Conservation (phyloP, 306 rosid species). For the Medicago lupulina region DNA sequence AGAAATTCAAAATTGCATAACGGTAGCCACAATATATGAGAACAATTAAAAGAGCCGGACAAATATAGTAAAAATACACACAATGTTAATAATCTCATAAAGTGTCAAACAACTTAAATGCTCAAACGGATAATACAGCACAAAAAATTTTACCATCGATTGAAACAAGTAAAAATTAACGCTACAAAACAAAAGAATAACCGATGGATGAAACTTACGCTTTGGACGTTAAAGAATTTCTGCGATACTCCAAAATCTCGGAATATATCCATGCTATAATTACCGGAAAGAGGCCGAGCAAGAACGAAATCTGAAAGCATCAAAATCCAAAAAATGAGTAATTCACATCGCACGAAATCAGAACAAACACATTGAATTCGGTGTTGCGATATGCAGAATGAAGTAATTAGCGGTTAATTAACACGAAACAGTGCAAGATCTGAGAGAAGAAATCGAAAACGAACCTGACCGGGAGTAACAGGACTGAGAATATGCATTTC, state of each 20-base stretch:
- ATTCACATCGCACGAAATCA: neutral
- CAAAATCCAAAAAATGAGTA: neutral
- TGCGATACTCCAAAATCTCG: slow-evolving; percentile 77
- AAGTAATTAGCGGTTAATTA: slow-evolving; percentile 8
- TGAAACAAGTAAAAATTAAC: neutral
- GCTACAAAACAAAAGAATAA: neutral
- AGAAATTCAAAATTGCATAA: neutral
- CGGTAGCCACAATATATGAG: neutral
- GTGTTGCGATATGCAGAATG: neutral
- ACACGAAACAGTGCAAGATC: slow-evolving; percentile 49
- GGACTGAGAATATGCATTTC: slow-evolving; percentile 67
- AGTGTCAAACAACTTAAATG: slow-evolving; percentile 20
- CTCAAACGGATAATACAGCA: neutral
- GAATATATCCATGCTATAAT: slow-evolving; percentile 76
- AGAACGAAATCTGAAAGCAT: slow-evolving; percentile 63
- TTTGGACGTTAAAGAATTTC: slow-evolving; percentile 62
- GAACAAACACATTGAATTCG: slow-evolving; percentile 10
- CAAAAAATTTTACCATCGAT: neutral
- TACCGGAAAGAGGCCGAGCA: slow-evolving; percentile 72
- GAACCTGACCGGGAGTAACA: slow-evolving; percentile 88
- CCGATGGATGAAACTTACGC: slow-evolving; percentile 54
- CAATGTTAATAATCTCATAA: neutral
- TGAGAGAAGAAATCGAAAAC: slow-evolving; percentile 24
- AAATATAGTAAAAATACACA: slow-evolving; percentile 10
- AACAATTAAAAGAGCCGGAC: slow-evolving; percentile 9